Evolutionary conservation across 129 eudicot genomes (phyloP).

Genomic region (Flaveria trinervia): DNA sequence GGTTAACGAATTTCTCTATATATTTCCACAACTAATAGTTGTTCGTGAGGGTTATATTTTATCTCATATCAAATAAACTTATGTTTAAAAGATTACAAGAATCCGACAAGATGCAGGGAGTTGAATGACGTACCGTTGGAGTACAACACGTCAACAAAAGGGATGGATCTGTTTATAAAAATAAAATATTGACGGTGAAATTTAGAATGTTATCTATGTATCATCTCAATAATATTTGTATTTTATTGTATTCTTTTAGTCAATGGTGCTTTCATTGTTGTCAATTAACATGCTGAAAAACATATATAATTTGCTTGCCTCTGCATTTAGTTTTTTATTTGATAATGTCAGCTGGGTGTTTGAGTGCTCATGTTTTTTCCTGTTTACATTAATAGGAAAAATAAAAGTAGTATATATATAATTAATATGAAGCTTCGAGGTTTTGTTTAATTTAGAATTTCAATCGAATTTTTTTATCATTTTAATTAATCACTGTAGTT

Average conservation of each 20-base stretch:
- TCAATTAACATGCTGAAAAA: not conserved
- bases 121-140: conserved; percentile 13
- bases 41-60: too few species aligned
- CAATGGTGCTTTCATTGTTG: not conserved
- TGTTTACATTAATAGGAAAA: too few species aligned
- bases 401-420: too few species aligned
- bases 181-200: not conserved
- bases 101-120: conserved; percentile 2
- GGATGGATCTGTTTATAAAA: not conserved
- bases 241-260: not conserved
- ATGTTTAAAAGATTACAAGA: not conserved
- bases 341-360: not conserved
- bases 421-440: too few species aligned
- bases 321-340: not conserved
- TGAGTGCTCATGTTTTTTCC: not conserved
- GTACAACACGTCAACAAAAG: conserved; percentile 3
- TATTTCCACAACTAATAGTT: too few species aligned
- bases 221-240: not conserved
- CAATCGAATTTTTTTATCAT: too few species aligned
- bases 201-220: not conserved
- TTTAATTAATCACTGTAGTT: too few species aligned
- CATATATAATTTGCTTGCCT: not conserved
- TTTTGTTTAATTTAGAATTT: too few species aligned
- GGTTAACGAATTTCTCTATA: too few species aligned
- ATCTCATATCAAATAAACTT: too few species aligned